A percentile compares a stretch with the other conserved stretches of the same genome.
Evolutionary conservation across 2,329 filamentous ascomycete species (phyloP).

Genomic region (Magnaporthales sp.): DNA sequence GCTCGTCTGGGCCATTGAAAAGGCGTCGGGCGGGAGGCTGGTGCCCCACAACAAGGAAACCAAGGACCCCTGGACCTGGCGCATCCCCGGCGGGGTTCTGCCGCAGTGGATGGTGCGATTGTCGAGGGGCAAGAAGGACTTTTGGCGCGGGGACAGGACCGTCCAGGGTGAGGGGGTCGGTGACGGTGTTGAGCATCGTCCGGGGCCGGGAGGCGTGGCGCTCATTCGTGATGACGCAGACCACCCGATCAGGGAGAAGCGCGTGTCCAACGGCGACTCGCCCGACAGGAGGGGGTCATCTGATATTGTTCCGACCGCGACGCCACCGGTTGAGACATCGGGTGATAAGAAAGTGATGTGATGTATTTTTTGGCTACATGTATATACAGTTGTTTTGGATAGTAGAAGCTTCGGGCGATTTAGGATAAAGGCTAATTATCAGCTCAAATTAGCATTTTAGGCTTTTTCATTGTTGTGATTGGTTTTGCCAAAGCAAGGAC

Average conservation of each 20-base stretch:
- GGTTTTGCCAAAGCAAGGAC: not conserved
- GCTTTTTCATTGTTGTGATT: too few relatives aligned
- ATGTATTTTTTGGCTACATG: not conserved
- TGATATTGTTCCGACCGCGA: not conserved
- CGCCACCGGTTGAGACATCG: not conserved
- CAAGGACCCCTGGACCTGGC: slow-evolving; percentile 75
- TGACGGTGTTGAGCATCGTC: not conserved
- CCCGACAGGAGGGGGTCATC: slow-evolving; percentile 1
- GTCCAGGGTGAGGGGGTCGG: not conserved
- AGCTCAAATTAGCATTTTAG: too few relatives aligned
- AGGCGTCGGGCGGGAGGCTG: slow-evolving; percentile 58
- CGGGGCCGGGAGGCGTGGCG: not conserved
- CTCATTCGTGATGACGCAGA: not conserved
- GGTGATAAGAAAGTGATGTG: not conserved
- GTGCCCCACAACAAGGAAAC: slow-evolving; percentile 66
- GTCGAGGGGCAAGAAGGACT: slow-evolving; percentile 59
- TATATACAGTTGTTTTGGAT: not conserved
- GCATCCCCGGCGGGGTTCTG: slow-evolving; percentile 63
- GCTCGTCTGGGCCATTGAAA: slow-evolving; percentile 59
- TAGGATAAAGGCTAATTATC: not conserved
- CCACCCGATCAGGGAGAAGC: not conserved
- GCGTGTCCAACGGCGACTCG: not conserved
- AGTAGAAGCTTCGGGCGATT: not conserved
- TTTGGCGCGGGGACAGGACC: slow-evolving; percentile 43
- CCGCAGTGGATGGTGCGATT: slow-evolving; percentile 65